Evolutionary conservation across 257 asterid genomes (phyloP).

Genomic region (Solanum neorickii): DNA sequence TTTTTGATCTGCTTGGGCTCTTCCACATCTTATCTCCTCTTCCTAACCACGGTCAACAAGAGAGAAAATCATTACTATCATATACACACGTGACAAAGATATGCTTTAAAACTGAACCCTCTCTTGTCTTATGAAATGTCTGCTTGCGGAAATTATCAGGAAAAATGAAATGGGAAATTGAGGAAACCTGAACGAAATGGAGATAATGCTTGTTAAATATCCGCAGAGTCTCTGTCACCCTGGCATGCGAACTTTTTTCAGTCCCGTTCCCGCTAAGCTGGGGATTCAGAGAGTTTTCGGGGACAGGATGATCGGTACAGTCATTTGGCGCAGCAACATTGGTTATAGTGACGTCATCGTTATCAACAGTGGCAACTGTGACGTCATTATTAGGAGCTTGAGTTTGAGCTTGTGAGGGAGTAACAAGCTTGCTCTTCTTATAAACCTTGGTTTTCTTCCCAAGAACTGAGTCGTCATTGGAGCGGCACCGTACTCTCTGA

Average conservation of each 20-base stretch:
- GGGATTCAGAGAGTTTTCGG: background rate
- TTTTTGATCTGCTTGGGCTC: slow-evolving; percentile 12
- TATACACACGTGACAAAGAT: background rate
- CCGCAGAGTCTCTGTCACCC: slow-evolving; percentile 51
- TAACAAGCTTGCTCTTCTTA: background rate
- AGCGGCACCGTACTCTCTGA: background rate
- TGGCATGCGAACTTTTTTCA: slow-evolving; percentile 15
- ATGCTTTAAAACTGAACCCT: background rate
- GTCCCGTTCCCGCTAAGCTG: background rate
- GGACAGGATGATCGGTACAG: background rate
- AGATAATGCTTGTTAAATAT: slow-evolving; percentile 50
- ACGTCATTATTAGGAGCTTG: background rate
- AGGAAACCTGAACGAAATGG: slow-evolving; percentile 52
- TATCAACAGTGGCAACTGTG: background rate
- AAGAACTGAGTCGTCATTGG: background rate
- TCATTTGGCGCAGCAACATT: background rate
- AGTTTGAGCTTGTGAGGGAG: background rate
- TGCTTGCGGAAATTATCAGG: background rate
- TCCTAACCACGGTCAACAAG: slow-evolving; percentile 23
- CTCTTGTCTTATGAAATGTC: background rate
- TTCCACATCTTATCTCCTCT: slow-evolving; percentile 41
- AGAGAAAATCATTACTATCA: background rate
- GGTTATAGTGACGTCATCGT: background rate
- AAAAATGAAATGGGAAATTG: background rate
- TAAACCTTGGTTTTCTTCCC: background rate